A percentile compares a stretch with the other conserved stretches of the same genome.
Evolutionary conservation across 768 basidiomycete genomes (phyloP).

Genomic region (Dentipellis sp.): DNA sequence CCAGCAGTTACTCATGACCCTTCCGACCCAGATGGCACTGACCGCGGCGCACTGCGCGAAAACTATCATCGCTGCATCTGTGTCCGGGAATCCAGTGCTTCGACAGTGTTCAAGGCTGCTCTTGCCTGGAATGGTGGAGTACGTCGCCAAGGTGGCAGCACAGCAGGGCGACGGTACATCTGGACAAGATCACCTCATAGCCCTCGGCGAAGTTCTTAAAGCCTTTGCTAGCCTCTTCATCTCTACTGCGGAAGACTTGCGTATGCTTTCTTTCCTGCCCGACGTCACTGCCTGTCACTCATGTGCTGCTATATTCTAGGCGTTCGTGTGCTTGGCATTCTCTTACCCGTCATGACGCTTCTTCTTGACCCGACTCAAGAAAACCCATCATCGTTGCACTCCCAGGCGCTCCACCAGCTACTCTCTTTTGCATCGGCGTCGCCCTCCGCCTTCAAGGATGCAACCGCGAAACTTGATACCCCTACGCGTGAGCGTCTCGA

Average conservation of each 20-base stretch:
- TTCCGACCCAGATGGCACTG: slow-evolving; percentile 50
- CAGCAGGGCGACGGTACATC: slow-evolving; percentile 47
- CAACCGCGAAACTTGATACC: slow-evolving; percentile 10
- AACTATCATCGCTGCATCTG: slow-evolving; percentile 69
- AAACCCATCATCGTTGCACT: slow-evolving; percentile 9
- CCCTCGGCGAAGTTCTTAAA: slow-evolving; percentile 75
- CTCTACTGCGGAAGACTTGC: slow-evolving; percentile 10
- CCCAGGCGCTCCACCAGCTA: slow-evolving; percentile 11
- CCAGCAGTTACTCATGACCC: neutral
- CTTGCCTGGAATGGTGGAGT: slow-evolving; percentile 76
- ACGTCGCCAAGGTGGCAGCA: slow-evolving; percentile 60
- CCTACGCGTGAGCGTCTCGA: slow-evolving; percentile 10
- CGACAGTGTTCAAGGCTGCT: slow-evolving; percentile 64
- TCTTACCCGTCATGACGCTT: slow-evolving; percentile 12
- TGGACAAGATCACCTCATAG: slow-evolving; percentile 44
- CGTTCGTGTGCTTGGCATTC: slow-evolving; percentile 8
- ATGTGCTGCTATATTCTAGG: slow-evolving; percentile 1
- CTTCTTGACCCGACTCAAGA: slow-evolving; percentile 9
- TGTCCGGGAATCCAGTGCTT: slow-evolving; percentile 54
- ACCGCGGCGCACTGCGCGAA: slow-evolving; percentile 87
- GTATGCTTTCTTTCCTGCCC: slow-evolving; percentile 1
- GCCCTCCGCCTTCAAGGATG: slow-evolving; percentile 14
- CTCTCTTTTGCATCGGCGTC: slow-evolving; percentile 13
- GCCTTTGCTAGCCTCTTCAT: slow-evolving; percentile 36
- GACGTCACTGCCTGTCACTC: neutral